Conservation (phyloP, 345 rosid species). For the Cardiospermum halicacabum region DNA sequence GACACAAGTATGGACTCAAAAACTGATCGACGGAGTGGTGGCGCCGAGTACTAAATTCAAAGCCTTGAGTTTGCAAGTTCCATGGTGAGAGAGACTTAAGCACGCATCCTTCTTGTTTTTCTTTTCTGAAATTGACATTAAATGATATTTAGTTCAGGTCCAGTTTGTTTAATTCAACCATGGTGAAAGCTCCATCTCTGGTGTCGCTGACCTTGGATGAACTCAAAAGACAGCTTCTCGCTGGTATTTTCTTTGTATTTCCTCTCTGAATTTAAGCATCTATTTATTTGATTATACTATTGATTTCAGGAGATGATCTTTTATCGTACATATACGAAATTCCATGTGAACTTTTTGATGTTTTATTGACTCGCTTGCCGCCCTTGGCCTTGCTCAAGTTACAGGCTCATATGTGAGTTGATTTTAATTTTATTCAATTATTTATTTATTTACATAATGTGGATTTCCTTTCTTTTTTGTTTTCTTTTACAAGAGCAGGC, state of each 20-base stretch:
- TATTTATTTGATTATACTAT: neutral
- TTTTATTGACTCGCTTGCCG: constrained; percentile 46
- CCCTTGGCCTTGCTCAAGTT: constrained; percentile 65
- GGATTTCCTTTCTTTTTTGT: neutral
- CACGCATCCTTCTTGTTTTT: no score
- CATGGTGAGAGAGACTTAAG: no score
- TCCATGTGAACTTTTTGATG: constrained; percentile 54
- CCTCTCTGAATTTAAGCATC: neutral
- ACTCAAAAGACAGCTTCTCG: constrained; percentile 42
- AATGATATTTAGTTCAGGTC: no score
- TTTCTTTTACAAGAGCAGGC: constrained; percentile 36
- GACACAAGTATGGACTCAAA: no score
- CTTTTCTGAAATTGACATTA: no score
- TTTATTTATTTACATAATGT: neutral
- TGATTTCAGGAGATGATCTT: constrained; percentile 40
- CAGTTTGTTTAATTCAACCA: constrained; percentile 8
- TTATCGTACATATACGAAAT: constrained; percentile 48
- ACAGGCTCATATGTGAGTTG: constrained; percentile 53
- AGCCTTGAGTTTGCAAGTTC: no score
- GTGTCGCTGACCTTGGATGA: constrained; percentile 43
- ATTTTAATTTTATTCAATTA: neutral
- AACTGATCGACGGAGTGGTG: no score
- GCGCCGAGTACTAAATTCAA: no score
- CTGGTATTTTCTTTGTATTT: constrained; percentile 28
- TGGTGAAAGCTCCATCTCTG: constrained; percentile 53